Conservation (phyloP, 2,329 filamentous ascomycete species). For the Aphanocladium album region DNA sequence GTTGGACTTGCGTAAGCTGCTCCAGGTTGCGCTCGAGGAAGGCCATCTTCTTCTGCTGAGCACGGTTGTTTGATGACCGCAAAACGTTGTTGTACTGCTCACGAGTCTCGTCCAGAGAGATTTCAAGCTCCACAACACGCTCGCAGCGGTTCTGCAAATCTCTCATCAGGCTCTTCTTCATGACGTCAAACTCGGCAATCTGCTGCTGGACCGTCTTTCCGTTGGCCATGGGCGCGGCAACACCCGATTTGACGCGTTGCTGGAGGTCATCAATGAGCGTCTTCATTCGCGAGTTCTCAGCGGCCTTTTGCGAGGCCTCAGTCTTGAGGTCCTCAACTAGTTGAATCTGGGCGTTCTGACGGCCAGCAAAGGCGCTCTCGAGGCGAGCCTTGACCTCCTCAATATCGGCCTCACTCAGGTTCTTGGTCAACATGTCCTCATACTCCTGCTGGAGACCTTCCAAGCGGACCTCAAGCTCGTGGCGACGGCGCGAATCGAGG, state of each 20-base stretch:
- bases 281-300: slow-evolving; percentile 79
- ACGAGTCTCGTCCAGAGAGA: slow-evolving; percentile 91
- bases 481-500: slow-evolving; percentile 61
- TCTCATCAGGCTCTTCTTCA: slow-evolving; percentile 99
- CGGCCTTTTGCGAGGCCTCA: slow-evolving; percentile 69
- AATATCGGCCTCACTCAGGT: slow-evolving; percentile 71
- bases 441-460: slow-evolving; percentile 74
- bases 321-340: slow-evolving; percentile 71
- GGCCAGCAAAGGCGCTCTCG: slow-evolving; percentile 69
- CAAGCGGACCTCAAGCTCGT: slow-evolving; percentile 73
- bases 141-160: slow-evolving; percentile 98
- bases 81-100: slow-evolving; percentile 99
- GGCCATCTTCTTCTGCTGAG: slow-evolving; percentile 99
- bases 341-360: slow-evolving; percentile 67
- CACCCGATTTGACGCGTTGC: slow-evolving; percentile 61
- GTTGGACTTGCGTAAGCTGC: slow-evolving; percentile 93
- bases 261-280: slow-evolving; percentile 76
- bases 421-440: slow-evolving; percentile 73
- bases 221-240: slow-evolving; percentile 58
- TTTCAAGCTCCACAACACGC: slow-evolving; percentile 95
- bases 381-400: slow-evolving; percentile 80
- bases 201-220: slow-evolving; percentile 96
- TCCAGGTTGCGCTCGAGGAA: slow-evolving; percentile 98
- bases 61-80: slow-evolving; percentile 92
- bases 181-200: slow-evolving; percentile 96